Base-by-base conservation (phyloP, 179 eudicot species). In the Amaranthus tricolor region DNA sequence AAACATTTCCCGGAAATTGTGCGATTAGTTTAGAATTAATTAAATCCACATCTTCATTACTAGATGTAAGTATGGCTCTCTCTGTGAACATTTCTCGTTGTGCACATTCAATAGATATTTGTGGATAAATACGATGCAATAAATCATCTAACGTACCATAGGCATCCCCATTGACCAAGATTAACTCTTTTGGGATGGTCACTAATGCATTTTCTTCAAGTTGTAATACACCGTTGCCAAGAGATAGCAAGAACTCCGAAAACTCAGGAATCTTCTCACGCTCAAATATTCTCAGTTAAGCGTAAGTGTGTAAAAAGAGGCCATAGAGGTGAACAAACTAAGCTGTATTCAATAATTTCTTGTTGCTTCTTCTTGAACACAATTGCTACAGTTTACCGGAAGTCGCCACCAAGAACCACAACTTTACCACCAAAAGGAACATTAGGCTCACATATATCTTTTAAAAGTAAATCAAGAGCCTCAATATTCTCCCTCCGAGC, bases 41-140 rank as follows among this genome's bases (percentile, higher is more conserved):
- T 8, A 9, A 4, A 17, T 69, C 43, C 21, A 53, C 51, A 2
- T 69, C 56, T 7, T 69, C 74, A 70, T 76, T 76, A 17, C 1
- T 17, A 3, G 76, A 58, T 20, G 57, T 59, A 16, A 72, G 61
- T 57, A 57, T 0, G 7, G 57, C 5, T 1, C 5, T 1, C 17
- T 13, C 17, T 0, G 4, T 14, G 15, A 54, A 12, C 5, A 12
- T 11, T 5, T 6, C 1, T 14, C 16, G 57, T 4, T 12, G 15
- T 54, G 57, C 17, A 54, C 57, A 11, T 12, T 2, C 12, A n/a
- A 43, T 44, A 21, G 62, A n/a, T n/a, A n/a, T n/a, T n/a, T n/a
- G n/a, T n/a, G n/a, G n/a, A n/a, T n/a, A n/a, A n/a, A n/a, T n/a
- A n/a, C n/a, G n/a, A n/a, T n/a, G n/a, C n/a, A n/a, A n/a, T n/a